These are phyloP conservation scores for Syzygium syzygioides DNA, from an alignment of 441 rosid species.

Conservation along the genomic window DNA sequence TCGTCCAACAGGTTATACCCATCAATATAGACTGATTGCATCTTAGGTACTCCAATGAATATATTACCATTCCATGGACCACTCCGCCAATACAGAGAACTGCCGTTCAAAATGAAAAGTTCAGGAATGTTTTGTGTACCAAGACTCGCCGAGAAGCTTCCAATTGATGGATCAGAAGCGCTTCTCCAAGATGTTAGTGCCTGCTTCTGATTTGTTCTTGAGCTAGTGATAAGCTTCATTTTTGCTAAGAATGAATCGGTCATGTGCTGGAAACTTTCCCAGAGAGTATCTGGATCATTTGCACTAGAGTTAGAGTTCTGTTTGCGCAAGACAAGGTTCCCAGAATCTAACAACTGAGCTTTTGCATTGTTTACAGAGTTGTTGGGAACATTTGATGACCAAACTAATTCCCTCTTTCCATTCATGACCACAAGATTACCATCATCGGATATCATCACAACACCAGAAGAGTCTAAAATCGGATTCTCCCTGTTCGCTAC, in stretches of 20 bases:
- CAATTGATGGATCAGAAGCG: background rate
- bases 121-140: background rate
- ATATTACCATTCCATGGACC: background rate
- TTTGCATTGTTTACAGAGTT: background rate
- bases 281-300: background rate
- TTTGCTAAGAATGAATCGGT: background rate
- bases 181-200: background rate
- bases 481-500: background rate
- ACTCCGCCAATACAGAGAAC: background rate
- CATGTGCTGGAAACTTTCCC: background rate
- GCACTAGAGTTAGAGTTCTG: background rate
- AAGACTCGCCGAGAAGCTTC: background rate
- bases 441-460: background rate
- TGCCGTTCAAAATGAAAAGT: background rate
- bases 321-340: background rate
- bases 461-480: background rate
- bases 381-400: background rate
- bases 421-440: background rate
- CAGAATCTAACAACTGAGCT: background rate
- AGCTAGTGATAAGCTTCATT: background rate
- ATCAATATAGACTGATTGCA: too few relatives aligned
- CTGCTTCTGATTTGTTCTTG: background rate
- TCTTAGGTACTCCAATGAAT: background rate
- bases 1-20: background rate
- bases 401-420: background rate